Conservation (phyloP, 192 early-diverging fungal species). For the Coemansia sp. region DNA sequence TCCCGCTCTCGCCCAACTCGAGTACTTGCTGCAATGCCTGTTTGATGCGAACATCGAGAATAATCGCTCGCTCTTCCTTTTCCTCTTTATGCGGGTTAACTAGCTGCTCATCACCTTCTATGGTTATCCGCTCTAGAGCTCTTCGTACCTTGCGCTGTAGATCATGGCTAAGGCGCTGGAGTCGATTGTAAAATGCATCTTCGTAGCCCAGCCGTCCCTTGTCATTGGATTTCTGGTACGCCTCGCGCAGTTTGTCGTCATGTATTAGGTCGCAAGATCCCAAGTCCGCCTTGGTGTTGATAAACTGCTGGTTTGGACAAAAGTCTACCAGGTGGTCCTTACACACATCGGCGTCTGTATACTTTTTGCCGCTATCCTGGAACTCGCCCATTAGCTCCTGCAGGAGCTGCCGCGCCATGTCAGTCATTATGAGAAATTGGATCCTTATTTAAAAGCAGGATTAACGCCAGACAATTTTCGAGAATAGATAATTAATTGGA, state of each 20-base stretch:
- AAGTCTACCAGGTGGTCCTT: constrained; percentile 80
- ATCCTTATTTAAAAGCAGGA: not conserved
- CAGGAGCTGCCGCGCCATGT: constrained; percentile 51
- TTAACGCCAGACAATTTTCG: not conserved
- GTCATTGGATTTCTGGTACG: constrained; percentile 62
- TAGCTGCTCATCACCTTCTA: constrained; percentile 64
- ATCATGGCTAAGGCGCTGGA: constrained; percentile 64
- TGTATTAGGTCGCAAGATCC: constrained; percentile 72
- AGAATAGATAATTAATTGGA: not conserved
- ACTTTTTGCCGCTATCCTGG: constrained; percentile 43
- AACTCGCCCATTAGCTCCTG: constrained; percentile 54
- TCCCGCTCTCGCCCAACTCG: constrained; percentile 72
- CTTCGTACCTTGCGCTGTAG: constrained; percentile 71
- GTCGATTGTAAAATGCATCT: constrained; percentile 65
- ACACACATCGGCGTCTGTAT: constrained; percentile 58
- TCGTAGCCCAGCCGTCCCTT: constrained; percentile 71
- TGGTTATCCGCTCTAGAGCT: constrained; percentile 66
- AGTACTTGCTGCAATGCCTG: constrained; percentile 64
- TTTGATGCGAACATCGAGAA: constrained; percentile 80
- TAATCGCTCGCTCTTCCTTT: constrained; percentile 75
- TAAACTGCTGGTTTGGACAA: constrained; percentile 80
- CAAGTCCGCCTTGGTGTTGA: constrained; percentile 84
- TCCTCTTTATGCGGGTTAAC: constrained; percentile 69
- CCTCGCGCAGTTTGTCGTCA: constrained; percentile 72
- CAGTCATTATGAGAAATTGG: constrained; percentile 28